Conservation (phyloP, 2,329 filamentous ascomycete species). For the Talaromyces sp. region DNA sequence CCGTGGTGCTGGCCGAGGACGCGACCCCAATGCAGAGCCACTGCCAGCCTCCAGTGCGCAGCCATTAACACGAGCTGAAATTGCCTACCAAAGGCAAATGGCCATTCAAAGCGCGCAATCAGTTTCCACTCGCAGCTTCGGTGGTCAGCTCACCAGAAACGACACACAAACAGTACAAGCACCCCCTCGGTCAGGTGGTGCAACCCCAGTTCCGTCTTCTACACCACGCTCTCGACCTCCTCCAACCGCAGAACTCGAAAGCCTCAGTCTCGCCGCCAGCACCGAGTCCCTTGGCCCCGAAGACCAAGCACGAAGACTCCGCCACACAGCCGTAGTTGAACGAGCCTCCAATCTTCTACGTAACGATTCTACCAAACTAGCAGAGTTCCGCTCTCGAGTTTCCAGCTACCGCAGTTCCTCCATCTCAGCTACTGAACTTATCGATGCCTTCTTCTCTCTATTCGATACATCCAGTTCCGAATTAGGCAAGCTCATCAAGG, state of each 20-base stretch:
- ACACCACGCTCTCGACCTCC: constrained; percentile 29
- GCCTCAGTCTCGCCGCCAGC: constrained; percentile 52
- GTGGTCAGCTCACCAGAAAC: constrained; percentile 72
- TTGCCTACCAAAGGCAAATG: constrained; percentile 89
- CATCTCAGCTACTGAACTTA: constrained; percentile 73
- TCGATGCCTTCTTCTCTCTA: constrained; percentile 84
- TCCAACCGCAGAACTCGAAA: constrained; percentile 50
- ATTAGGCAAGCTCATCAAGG: constrained; percentile 84
- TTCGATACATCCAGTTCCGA: constrained; percentile 81
- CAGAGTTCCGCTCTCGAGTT: constrained; percentile 76
- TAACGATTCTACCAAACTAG: constrained; percentile 74
- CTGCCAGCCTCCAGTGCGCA: constrained; percentile 76
- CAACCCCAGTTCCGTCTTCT: constrained; percentile 30
- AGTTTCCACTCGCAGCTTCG: constrained; percentile 77
- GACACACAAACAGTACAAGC: constrained; percentile 52
- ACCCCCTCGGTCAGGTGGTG: constrained; percentile 38
- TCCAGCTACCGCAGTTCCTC: constrained; percentile 73
- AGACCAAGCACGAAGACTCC: constrained; percentile 76
- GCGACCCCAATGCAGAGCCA: constrained; percentile 84
- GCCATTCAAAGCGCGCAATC: constrained; percentile 88
- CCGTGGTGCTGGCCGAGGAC: constrained; percentile 66
- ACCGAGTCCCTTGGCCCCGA: constrained; percentile 63
- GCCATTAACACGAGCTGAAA: constrained; percentile 78
- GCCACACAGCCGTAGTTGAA: constrained; percentile 83
- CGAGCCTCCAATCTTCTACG: constrained; percentile 79